Evolutionary conservation across 805 yeast genomes (phyloP).

Genomic region (Suhomyces pyralidae): DNA sequence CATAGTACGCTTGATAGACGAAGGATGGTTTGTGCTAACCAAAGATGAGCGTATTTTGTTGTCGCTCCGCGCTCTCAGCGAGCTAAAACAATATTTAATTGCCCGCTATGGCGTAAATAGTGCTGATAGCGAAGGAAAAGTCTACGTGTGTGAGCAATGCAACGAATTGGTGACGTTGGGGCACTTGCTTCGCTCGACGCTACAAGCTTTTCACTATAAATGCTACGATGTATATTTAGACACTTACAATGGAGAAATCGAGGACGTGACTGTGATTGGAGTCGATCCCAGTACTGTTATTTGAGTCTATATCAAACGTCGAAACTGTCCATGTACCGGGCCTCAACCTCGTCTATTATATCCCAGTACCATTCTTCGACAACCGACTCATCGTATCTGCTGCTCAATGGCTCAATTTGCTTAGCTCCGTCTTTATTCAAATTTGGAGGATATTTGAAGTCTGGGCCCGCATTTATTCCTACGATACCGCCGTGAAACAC

Average conservation of each 20-base stretch:
- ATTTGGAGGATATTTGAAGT: conserved; percentile 48
- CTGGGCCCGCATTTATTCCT: conserved; percentile 64
- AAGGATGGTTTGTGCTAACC: conserved; percentile 52
- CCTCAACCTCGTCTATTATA: conserved; percentile 78
- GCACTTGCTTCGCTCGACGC: conserved; percentile 26
- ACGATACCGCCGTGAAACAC: conserved; percentile 79
- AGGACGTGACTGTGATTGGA: neutral
- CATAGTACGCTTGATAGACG: conserved; percentile 39
- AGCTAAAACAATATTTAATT: conserved; percentile 43
- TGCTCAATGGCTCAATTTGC: conserved; percentile 49
- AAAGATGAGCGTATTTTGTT: conserved; percentile 29
- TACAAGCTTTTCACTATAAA: conserved; percentile 40
- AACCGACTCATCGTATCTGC: conserved; percentile 63
- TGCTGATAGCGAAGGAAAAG: conserved; percentile 27
- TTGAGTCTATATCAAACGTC: conserved; percentile 15
- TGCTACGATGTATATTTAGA: conserved; percentile 41
- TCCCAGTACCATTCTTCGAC: conserved; percentile 85
- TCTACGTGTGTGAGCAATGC: conserved; percentile 50
- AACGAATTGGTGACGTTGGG: conserved; percentile 54
- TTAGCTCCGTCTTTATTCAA: conserved; percentile 6
- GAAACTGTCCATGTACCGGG: conserved; percentile 48
- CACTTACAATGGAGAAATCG: neutral
- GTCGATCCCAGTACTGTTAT: conserved; percentile 1
- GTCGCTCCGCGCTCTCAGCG: conserved; percentile 45
- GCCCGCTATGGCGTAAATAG: conserved; percentile 39